Evolutionary conservation across 2,329 filamentous ascomycete genomes (phyloP).

Genomic region (Pseudofabraea citricarpa): DNA sequence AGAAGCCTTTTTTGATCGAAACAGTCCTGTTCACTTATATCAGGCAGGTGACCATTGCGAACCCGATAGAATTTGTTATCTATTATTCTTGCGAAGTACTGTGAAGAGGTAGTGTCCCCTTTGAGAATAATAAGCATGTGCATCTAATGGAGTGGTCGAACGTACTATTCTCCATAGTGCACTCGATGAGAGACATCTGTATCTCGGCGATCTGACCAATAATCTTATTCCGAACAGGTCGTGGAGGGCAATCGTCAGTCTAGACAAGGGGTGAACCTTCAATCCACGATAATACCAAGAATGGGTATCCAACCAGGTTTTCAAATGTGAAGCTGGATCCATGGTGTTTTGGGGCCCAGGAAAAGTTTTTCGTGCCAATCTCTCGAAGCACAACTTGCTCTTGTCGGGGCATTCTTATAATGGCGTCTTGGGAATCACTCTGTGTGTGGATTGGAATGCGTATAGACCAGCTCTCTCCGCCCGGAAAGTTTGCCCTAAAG

Average conservation of each 20-base stretch:
- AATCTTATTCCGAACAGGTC: neutral
- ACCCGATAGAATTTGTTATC: neutral
- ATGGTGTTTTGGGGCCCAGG: neutral
- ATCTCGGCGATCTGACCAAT: neutral
- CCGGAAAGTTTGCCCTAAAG: slow-evolving; percentile 1
- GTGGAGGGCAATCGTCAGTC: neutral
- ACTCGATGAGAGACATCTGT: neutral
- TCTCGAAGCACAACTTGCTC: slow-evolving; percentile 1
- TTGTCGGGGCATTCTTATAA: neutral
- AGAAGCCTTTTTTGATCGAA: neutral
- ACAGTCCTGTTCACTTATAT: neutral
- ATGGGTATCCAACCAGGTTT: neutral
- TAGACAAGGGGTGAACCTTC: neutral
- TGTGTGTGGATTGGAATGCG: slow-evolving; percentile 1
- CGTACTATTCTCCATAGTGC: neutral
- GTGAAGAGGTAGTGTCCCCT: neutral
- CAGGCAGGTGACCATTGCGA: neutral
- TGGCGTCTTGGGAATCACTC: slow-evolving; percentile 1
- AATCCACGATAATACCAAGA: neutral
- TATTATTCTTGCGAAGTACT: neutral
- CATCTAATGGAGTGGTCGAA: neutral
- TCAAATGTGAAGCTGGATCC: neutral
- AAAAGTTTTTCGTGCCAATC: neutral
- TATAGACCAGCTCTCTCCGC: slow-evolving; percentile 1
- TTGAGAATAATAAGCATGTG: neutral